phyloP scores from a whole-genome alignment of 805 yeast species.

The Candida gorgasii region DNA sequence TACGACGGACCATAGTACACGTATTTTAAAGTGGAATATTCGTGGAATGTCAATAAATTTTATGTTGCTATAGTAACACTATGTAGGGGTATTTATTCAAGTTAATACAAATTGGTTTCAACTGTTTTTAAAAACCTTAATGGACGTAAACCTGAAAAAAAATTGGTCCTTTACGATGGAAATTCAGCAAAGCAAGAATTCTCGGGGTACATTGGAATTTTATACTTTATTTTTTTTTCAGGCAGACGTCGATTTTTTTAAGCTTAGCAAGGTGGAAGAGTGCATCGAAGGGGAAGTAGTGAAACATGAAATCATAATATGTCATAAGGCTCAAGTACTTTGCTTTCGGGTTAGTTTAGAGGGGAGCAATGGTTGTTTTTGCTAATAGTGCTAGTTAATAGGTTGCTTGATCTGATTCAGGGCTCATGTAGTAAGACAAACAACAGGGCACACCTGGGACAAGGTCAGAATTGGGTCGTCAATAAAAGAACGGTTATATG shows the following conservation, averaged over 20 bases:
- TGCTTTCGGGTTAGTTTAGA: background rate
- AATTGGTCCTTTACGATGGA: background rate
- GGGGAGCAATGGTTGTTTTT: too few relatives aligned
- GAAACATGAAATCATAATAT: background rate
- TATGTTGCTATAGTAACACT: too few relatives aligned
- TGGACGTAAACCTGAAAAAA: slow-evolving; percentile 3
- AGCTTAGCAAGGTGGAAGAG: background rate
- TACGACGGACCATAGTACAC: slow-evolving; percentile 45
- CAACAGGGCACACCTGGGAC: too few relatives aligned
- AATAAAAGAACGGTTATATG: too few relatives aligned
- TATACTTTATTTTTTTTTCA: background rate
- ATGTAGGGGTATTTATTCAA: too few relatives aligned
- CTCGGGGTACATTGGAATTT: slow-evolving; percentile 6
- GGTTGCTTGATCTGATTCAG: background rate
- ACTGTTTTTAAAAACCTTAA: too few relatives aligned
- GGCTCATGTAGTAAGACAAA: background rate
- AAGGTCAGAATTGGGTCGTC: too few relatives aligned
- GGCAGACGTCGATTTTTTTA: background rate
- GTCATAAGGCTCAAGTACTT: background rate
- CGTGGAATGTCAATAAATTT: too few relatives aligned
- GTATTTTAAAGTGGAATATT: background rate
- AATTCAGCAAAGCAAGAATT: slow-evolving; percentile 2
- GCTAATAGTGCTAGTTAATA: background rate
- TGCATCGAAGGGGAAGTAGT: background rate
- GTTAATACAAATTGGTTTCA: too few relatives aligned